phyloP scores from a whole-genome alignment of 23 red algal species.

The Chondrus crispus region DNA sequence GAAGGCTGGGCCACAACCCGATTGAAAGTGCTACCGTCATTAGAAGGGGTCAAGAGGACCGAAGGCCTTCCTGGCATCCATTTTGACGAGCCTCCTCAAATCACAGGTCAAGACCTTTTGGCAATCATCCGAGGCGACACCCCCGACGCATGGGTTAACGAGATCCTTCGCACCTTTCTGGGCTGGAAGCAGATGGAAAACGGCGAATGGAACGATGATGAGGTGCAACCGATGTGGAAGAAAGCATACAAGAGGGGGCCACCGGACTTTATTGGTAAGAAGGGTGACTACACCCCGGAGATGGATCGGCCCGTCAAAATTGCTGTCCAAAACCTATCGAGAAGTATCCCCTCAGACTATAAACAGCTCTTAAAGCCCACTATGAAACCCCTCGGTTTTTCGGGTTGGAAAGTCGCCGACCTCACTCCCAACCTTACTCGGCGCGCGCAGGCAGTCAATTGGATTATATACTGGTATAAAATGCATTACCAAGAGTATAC shows the following conservation, averaged over 20 bases:
- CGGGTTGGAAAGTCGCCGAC: slow-evolving; percentile 46
- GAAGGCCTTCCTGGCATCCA: slow-evolving; percentile 14
- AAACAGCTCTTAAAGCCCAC: slow-evolving; percentile 60
- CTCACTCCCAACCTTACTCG: slow-evolving; percentile 78
- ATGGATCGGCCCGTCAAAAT: slow-evolving; percentile 60
- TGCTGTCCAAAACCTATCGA: slow-evolving; percentile 52
- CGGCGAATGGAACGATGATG: background rate
- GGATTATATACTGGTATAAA: slow-evolving; percentile 67
- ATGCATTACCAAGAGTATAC: slow-evolving; percentile 36
- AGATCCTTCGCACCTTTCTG: slow-evolving; percentile 69
- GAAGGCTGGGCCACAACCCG: no score
- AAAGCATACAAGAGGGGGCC: slow-evolving; percentile 37
- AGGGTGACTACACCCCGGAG: background rate
- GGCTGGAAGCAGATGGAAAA: slow-evolving; percentile 40
- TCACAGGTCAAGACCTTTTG: slow-evolving; percentile 37
- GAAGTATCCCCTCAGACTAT: slow-evolving; percentile 33
- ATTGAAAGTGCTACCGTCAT: no score
- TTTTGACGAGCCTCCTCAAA: slow-evolving; percentile 20
- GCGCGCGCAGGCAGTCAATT: slow-evolving; percentile 62
- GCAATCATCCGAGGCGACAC: slow-evolving; percentile 30
- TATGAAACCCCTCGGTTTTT: slow-evolving; percentile 29
- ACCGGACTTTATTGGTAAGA: slow-evolving; percentile 82
- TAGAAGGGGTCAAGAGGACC: no score
- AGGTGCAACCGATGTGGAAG: slow-evolving; percentile 21
- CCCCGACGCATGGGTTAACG: slow-evolving; percentile 75